Evolutionary conservation across 2,329 filamentous ascomycete species (phyloP).

Genomic region (Didymella pinodella): DNA sequence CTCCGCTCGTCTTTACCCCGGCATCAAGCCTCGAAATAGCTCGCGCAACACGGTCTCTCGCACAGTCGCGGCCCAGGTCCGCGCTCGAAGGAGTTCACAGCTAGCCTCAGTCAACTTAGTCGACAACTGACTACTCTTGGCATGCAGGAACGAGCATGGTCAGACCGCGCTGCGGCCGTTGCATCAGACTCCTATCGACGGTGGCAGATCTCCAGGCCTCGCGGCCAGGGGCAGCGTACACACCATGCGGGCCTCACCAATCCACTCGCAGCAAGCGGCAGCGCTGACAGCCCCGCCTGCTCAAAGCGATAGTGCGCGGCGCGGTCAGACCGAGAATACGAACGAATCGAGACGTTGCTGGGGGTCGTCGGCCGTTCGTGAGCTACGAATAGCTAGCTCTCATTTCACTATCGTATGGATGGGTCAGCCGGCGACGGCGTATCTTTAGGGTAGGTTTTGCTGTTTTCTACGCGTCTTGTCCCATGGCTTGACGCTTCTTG

Average conservation of each 20-base stretch:
- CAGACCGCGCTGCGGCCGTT: conserved; percentile 20
- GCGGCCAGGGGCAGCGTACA: background rate
- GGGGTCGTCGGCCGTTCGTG: conserved; percentile 24
- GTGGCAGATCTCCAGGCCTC: conserved; percentile 21
- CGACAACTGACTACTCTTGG: conserved; percentile 22
- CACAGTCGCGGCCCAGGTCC: conserved; percentile 17
- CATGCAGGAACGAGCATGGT: conserved; percentile 24
- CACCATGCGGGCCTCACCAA: conserved; percentile 17
- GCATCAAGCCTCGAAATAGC: background rate
- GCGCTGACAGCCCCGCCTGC: conserved; percentile 14
- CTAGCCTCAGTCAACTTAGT: conserved; percentile 20
- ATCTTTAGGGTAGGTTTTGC: conserved; percentile 21
- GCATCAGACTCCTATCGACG: conserved; percentile 29
- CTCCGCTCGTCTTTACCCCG: background rate
- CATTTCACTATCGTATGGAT: conserved; percentile 24
- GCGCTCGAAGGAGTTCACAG: conserved; percentile 17
- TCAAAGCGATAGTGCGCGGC: conserved; percentile 28
- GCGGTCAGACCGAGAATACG: conserved; percentile 25
- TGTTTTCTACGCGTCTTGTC: conserved; percentile 30
- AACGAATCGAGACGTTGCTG: conserved; percentile 15
- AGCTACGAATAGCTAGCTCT: conserved; percentile 29
- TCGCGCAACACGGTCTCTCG: background rate
- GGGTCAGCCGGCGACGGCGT: conserved; percentile 15
- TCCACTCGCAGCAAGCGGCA: conserved; percentile 26
- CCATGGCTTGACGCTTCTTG: conserved; percentile 29